phyloP scores from a whole-genome alignment of 202 grass and related monocot genomes.

The Setaria viridis region DNA sequence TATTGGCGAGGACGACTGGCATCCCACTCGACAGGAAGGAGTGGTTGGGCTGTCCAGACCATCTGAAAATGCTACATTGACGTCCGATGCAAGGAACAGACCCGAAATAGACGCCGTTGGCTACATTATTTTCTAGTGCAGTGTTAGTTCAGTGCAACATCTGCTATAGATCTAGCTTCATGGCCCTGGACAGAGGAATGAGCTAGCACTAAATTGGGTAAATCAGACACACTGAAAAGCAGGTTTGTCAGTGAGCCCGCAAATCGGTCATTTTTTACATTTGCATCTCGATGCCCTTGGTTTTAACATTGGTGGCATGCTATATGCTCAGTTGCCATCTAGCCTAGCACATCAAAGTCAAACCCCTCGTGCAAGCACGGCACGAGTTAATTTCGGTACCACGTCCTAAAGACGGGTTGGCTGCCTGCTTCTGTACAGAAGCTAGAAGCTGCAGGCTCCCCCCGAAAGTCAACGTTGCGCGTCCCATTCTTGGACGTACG shows the following conservation, averaged over 20 bases:
- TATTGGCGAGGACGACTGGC: neutral
- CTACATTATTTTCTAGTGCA: neutral
- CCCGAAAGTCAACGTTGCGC: slow-evolving; percentile 20
- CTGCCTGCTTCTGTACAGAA: neutral
- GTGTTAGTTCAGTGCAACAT: neutral
- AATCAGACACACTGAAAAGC: neutral
- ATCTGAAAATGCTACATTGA: slow-evolving; percentile 12
- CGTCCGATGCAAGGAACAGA: neutral
- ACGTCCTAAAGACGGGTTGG: too few species aligned
- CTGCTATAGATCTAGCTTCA: neutral
- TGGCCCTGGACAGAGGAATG: neutral
- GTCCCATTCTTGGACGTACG: neutral
- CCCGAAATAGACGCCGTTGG: neutral
- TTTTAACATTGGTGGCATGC: too few species aligned
- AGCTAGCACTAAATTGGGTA: neutral
- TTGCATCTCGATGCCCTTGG: too few species aligned
- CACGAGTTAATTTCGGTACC: neutral
- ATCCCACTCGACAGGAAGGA: neutral
- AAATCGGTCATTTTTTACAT: too few species aligned
- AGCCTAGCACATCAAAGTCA: too few species aligned
- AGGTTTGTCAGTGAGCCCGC: too few species aligned
- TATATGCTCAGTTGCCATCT: too few species aligned
- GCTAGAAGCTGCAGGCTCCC: neutral
- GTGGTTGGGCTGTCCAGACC: slow-evolving; percentile 35
- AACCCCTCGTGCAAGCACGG: neutral